Evolutionary conservation across 495 filamentous ascomycete species (phyloP).

Genomic region (Massariosphaeria phaeospora): DNA sequence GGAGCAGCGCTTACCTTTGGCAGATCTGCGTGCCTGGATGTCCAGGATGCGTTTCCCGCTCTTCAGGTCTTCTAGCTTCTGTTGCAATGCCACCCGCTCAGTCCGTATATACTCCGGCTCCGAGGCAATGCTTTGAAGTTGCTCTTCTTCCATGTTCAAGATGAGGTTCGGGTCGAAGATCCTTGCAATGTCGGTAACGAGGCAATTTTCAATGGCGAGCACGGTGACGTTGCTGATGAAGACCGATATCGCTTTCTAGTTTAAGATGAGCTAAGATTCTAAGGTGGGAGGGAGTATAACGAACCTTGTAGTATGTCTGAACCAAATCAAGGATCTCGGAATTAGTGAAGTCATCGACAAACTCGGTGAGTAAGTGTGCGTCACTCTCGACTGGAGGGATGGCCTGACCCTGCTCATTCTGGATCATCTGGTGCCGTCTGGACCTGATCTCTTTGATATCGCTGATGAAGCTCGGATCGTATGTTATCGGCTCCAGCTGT

Average conservation of each 20-base stretch:
- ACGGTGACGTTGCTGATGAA: slow-evolving; percentile 59
- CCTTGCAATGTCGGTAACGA: slow-evolving; percentile 31
- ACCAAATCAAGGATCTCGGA: slow-evolving; percentile 31
- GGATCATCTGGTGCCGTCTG: not conserved
- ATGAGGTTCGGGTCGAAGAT: slow-evolving; percentile 40
- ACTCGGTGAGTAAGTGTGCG: slow-evolving; percentile 7
- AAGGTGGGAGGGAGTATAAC: slow-evolving; percentile 19
- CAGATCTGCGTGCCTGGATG: not conserved
- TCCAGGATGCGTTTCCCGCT: slow-evolving; percentile 2
- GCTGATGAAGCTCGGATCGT: slow-evolving; percentile 8
- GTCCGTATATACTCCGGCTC: slow-evolving; percentile 7
- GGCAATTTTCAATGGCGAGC: slow-evolving; percentile 18
- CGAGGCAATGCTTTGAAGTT: slow-evolving; percentile 4
- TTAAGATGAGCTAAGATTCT: slow-evolving; percentile 8
- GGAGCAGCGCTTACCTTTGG: not conserved
- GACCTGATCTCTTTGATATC: slow-evolving; percentile 9
- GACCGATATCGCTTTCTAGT: slow-evolving; percentile 54
- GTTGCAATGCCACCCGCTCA: slow-evolving; percentile 1
- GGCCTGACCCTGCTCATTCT: not conserved
- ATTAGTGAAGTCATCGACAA: slow-evolving; percentile 20
- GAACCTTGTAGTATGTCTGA: slow-evolving; percentile 35
- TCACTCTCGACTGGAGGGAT: too few species aligned
- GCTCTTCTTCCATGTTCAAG: slow-evolving; percentile 1
- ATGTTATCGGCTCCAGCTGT: slow-evolving; percentile 5
- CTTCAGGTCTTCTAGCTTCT: slow-evolving; percentile 12